Conservation (phyloP, 306 rosid species). For the Mimosa pudica region DNA sequence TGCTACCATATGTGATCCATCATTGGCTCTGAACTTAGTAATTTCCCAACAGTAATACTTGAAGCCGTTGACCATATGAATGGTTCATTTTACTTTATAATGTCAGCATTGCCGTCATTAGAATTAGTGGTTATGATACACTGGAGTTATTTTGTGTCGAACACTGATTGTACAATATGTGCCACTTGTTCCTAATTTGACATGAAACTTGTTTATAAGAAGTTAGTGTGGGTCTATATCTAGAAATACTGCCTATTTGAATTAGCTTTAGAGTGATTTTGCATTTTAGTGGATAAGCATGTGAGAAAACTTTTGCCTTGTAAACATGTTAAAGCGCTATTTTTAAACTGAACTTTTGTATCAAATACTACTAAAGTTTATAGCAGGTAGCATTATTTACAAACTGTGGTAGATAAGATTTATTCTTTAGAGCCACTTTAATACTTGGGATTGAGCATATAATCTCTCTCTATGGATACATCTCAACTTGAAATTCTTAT, state of each 20-base stretch:
- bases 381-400: not conserved
- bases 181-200: not conserved
- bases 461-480: not conserved
- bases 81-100: not conserved
- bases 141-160: not conserved
- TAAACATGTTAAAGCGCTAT: too few relatives aligned
- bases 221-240: not conserved
- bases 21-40: not conserved
- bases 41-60: not conserved
- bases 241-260: not conserved
- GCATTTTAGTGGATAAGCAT: too few relatives aligned
- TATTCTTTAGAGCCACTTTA: not conserved
- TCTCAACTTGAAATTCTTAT: slow-evolving; percentile 28
- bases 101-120: not conserved
- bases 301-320: too few relatives aligned
- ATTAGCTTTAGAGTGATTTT: too few relatives aligned
- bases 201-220: not conserved
- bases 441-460: not conserved
- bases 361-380: not conserved
- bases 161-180: not conserved
- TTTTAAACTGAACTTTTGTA: not conserved
- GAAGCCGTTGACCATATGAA: not conserved
- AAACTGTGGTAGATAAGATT: not conserved
- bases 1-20: not conserved
- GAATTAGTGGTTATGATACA: not conserved